Conservation (phyloP, 1,284 basidiomycete genomes). For the Anthracocystis panici-leucophaei region DNA sequence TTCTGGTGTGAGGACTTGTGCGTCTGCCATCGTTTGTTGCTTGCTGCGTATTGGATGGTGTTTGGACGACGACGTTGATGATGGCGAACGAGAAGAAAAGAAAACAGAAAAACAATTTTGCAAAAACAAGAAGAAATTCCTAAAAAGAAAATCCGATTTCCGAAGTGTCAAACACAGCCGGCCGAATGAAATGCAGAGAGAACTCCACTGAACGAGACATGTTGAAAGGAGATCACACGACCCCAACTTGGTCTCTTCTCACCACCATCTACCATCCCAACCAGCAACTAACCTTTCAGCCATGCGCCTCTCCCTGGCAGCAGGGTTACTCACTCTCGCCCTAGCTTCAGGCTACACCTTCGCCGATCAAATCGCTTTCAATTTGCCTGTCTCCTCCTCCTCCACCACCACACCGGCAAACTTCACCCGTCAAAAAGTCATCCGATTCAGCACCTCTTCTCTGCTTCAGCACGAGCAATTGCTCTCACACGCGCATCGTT, state of each 20-base stretch:
- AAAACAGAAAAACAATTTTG: neutral
- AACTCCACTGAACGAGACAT: neutral
- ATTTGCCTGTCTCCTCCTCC: conserved; percentile 11
- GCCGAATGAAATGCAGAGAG: conserved; percentile 13
- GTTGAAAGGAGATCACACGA: conserved; percentile 22
- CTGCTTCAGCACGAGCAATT: conserved; percentile 11
- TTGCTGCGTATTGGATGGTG: neutral
- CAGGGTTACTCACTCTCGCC: conserved; percentile 13
- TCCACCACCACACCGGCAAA: neutral
- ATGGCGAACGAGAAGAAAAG: conserved; percentile 2
- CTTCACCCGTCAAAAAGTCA: conserved; percentile 37
- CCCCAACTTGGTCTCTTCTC: too few species aligned
- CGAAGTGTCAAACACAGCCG: conserved; percentile 2
- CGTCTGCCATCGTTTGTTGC: conserved; percentile 36
- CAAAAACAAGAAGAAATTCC: neutral
- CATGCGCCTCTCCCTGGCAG: conserved; percentile 29
- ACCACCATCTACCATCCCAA: conserved; percentile 8
- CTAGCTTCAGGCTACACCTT: neutral
- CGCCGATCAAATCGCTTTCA: conserved; percentile 25
- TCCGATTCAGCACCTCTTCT: conserved; percentile 28
- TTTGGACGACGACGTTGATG: neutral
- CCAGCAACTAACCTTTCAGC: neutral
- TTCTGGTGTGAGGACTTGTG: conserved; percentile 41
- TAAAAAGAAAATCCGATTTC: conserved; percentile 21
- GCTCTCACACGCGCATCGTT: conserved; percentile 13